Evolutionary conservation across 495 filamentous ascomycete species (phyloP).

Genomic region (Penicillium herquei): DNA sequence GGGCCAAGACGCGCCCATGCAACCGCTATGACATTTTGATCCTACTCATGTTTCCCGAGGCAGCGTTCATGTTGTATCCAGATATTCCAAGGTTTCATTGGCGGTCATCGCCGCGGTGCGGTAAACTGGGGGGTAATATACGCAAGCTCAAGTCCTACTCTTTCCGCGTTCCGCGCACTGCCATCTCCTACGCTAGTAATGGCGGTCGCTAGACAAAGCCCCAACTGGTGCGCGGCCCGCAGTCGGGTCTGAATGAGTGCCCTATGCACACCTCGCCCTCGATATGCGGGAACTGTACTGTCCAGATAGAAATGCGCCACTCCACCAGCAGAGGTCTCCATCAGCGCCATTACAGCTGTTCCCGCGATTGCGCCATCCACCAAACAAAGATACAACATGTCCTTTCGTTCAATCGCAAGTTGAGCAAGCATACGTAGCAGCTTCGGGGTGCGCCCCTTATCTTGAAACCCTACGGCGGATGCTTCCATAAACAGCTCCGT

Average conservation of each 20-base stretch:
- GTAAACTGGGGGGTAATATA: conserved; percentile 7
- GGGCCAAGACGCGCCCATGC: no score
- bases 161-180: conserved; percentile 14
- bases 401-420: conserved; percentile 9
- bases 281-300: conserved; percentile 6
- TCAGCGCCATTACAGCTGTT: conserved; percentile 13
- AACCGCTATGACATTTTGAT: no score
- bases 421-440: conserved; percentile 9
- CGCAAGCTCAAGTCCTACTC: conserved; percentile 7
- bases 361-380: conserved; percentile 8
- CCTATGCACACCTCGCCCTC: conserved; percentile 14
- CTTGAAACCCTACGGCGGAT: conserved; percentile 13
- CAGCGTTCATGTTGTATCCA: not conserved
- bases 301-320: conserved; percentile 17
- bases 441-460: conserved; percentile 9
- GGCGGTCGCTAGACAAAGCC: conserved; percentile 6
- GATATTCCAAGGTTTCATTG: not conserved
- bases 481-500: conserved; percentile 9
- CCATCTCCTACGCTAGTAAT: conserved; percentile 13
- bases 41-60: no score
- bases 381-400: conserved; percentile 9
- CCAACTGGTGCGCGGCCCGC: not conserved
- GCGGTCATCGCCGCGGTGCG: not conserved
- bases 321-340: not conserved
- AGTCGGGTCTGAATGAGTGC: conserved; percentile 14